Conservation (phyloP, 768 basidiomycete species). For the Psilocybe sp. region DNA sequence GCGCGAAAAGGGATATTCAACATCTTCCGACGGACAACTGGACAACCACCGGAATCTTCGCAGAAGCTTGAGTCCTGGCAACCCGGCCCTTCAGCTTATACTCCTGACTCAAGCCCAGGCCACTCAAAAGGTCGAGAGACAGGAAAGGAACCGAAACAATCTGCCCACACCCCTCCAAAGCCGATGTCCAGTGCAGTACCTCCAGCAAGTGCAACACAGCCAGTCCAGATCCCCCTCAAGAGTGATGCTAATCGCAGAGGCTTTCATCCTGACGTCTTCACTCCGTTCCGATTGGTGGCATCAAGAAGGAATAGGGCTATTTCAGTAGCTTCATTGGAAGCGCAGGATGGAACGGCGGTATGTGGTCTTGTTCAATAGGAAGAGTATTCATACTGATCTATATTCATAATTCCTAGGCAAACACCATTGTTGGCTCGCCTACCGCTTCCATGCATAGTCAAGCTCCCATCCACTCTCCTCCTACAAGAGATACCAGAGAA, state of each 20-base stretch:
- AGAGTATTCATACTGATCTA: slow-evolving; percentile 8
- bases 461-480: slow-evolving; percentile 49
- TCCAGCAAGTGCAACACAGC: no score
- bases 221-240: slow-evolving; percentile 27
- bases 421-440: slow-evolving; percentile 74
- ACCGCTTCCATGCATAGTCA: slow-evolving; percentile 68
- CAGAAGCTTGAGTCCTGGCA: slow-evolving; percentile 24
- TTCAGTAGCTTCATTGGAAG: slow-evolving; percentile 75
- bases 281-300: slow-evolving; percentile 60
- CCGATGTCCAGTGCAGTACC: neutral
- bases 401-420: slow-evolving; percentile 45
- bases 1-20: slow-evolving; percentile 36
- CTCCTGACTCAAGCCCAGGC: slow-evolving; percentile 17
- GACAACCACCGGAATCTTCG: slow-evolving; percentile 13
- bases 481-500: slow-evolving; percentile 56
- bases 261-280: slow-evolving; percentile 47
- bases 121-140: slow-evolving; percentile 7
- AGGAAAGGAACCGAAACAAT: slow-evolving; percentile 7
- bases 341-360: slow-evolving; percentile 77
- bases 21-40: slow-evolving; percentile 24
- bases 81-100: slow-evolving; percentile 14
- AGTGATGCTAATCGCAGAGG: slow-evolving; percentile 35
- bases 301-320: slow-evolving; percentile 62
- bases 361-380: slow-evolving; percentile 22
- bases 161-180: slow-evolving; percentile 2